A percentile compares a stretch with the other conserved stretches of the same genome.
Evolutionary conservation across 257 asterid genomes (phyloP).

Genomic region (Gardenia jasminoides): DNA sequence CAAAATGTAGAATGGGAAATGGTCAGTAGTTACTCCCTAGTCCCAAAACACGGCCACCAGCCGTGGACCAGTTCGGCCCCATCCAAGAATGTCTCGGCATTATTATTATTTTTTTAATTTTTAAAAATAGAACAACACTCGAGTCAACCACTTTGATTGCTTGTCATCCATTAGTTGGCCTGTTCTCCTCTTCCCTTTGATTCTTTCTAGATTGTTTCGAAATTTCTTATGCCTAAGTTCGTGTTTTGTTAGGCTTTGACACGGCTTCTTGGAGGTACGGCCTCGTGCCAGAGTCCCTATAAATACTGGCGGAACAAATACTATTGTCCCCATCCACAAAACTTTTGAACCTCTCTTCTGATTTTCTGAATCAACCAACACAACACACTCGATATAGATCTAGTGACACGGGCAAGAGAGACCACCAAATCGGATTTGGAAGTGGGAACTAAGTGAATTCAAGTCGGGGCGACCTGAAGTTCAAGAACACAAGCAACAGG

Average conservation of each 20-base stretch:
- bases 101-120: too few species aligned
- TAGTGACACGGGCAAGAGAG: too few species aligned
- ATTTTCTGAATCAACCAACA: too few species aligned
- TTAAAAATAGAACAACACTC: too few species aligned
- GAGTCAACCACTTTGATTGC: slow-evolving; percentile 7
- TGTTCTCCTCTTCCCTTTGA: too few species aligned
- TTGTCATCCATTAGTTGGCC: background rate
- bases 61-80: slow-evolving; percentile 10
- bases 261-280: background rate
- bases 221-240: background rate
- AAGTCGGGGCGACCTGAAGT: slow-evolving; percentile 12
- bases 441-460: background rate
- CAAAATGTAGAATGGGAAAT: too few species aligned
- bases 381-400: too few species aligned
- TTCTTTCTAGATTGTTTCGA: background rate
- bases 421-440: too few species aligned
- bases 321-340: background rate
- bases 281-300: background rate
- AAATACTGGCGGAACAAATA: background rate
- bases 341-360: background rate
- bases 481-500: slow-evolving; percentile 30
- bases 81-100: slow-evolving; percentile 13
- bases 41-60: slow-evolving; percentile 26
- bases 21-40: background rate
- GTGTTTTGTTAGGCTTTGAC: background rate